Percentiles rank a stretch among this genome's conserved stretches.
Evolutionary conservation across 345 rosid species (phyloP).

Genomic region (Lagerstroemia speciosa): DNA sequence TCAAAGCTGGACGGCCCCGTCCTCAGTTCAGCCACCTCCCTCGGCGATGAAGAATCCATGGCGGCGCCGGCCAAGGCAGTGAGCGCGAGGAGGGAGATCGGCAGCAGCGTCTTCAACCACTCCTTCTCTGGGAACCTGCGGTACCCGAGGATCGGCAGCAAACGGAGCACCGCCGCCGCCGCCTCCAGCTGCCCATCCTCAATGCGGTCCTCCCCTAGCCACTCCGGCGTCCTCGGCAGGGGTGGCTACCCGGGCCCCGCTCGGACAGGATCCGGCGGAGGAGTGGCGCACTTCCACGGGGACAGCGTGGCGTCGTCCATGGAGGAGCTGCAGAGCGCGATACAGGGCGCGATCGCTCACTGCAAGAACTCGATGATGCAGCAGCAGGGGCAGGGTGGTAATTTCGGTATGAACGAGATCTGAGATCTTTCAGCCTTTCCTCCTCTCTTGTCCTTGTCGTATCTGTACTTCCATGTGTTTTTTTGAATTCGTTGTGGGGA

Average conservation of each 20-base stretch:
- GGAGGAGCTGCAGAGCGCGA: constrained; percentile 90
- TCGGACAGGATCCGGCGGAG: background rate
- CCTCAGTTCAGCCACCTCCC: background rate
- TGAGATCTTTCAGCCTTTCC: background rate
- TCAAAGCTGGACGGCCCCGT: background rate
- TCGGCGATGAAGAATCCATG: constrained; percentile 10
- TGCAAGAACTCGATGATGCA: constrained; percentile 17
- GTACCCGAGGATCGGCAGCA: constrained; percentile 53
- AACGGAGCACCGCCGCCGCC: background rate
- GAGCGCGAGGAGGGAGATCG: constrained; percentile 20
- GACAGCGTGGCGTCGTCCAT: constrained; percentile 43
- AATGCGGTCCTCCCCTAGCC: constrained; percentile 82
- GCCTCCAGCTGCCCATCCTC: constrained; percentile 83
- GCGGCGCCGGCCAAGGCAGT: constrained; percentile 7
- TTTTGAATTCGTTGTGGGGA: background rate
- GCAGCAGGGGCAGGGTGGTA: constrained; percentile 6
- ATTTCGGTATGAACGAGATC: background rate
- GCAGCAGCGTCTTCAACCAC: constrained; percentile 28
- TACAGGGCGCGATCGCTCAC: constrained; percentile 66
- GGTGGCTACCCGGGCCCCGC: constrained; percentile 19
- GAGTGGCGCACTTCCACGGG: background rate
- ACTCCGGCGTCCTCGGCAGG: constrained; percentile 64
- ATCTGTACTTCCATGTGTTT: background rate
- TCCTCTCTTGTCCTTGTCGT: background rate
- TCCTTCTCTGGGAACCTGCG: constrained; percentile 86